Conservation (phyloP, 148 eudicot genomes). For the Vaccinium corymbosum region DNA sequence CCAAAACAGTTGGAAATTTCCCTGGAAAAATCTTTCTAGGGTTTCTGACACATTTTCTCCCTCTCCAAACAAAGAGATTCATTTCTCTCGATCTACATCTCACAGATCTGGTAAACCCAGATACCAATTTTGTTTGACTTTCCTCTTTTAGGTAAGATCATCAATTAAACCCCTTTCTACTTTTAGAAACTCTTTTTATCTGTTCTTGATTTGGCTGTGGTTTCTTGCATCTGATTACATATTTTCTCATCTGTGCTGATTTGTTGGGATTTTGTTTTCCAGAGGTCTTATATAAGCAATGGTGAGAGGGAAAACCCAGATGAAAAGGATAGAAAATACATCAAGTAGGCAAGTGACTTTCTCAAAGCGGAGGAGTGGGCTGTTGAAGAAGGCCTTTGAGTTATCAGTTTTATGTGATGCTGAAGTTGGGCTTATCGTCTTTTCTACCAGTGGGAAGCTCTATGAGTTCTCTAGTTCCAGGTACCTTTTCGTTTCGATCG, state of each 20-base stretch:
- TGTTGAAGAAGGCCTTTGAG: constrained; percentile 64
- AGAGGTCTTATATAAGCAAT: constrained; percentile 15
- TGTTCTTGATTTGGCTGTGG: background rate
- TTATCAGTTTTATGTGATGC: constrained; percentile 70
- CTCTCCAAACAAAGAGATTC: too few relatives aligned
- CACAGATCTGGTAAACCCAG: constrained; percentile 17
- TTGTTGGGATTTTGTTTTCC: background rate
- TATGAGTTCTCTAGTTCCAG: constrained; percentile 67
- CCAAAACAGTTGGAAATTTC: background rate
- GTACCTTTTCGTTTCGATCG: constrained; percentile 15
- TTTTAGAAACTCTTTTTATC: constrained; percentile 8
- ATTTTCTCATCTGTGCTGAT: background rate
- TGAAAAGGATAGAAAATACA: constrained; percentile 71
- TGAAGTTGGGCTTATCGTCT: constrained; percentile 60
- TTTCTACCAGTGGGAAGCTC: constrained; percentile 57
- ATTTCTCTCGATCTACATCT: background rate
- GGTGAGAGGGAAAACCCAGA: constrained; percentile 70
- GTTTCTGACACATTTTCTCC: constrained; percentile 20
- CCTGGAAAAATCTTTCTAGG: constrained; percentile 21
- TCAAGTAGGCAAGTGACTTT: constrained; percentile 71
- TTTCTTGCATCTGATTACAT: background rate
- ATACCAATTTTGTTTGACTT: constrained; percentile 16
- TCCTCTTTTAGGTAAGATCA: constrained; percentile 11
- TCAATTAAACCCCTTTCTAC: background rate
- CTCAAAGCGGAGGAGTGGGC: constrained; percentile 68